These are phyloP conservation scores for Erythrobasidium yunnanense DNA, from an alignment of 768 basidiomycete genomes.

Conservation along the genomic window DNA sequence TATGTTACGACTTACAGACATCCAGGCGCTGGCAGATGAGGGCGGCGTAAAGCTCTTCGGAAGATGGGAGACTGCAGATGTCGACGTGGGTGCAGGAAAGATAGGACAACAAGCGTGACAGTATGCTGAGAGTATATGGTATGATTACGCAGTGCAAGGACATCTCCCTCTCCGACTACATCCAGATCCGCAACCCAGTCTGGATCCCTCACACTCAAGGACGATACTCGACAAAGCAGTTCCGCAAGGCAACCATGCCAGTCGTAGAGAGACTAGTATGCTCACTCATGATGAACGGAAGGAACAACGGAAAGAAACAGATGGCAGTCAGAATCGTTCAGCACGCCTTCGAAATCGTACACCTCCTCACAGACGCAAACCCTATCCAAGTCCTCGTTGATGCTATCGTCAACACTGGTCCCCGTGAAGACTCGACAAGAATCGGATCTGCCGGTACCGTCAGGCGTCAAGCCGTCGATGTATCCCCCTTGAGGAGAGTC, in stretches of 20 bases:
- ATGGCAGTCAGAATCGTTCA: slow-evolving; percentile 97
- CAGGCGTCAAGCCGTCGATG: slow-evolving; percentile 98
- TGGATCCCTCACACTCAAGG: slow-evolving; percentile 94
- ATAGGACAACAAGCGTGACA: neutral
- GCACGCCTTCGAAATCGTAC: slow-evolving; percentile 98
- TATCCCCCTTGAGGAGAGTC: slow-evolving; percentile 92
- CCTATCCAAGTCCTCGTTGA: slow-evolving; percentile 95
- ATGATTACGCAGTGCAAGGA: slow-evolving; percentile 58
- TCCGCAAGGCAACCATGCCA: slow-evolving; percentile 99
- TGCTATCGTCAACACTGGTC: slow-evolving; percentile 98
- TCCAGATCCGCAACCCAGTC: slow-evolving; percentile 95
- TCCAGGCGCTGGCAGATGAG: slow-evolving; percentile 43
- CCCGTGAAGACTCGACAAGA: slow-evolving; percentile 98
- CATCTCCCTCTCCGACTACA: slow-evolving; percentile 97
- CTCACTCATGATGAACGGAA: slow-evolving; percentile 99
- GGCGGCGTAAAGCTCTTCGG: slow-evolving; percentile 80
- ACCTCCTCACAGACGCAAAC: slow-evolving; percentile 99
- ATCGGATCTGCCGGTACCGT: slow-evolving; percentile 99
- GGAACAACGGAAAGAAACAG: slow-evolving; percentile 99
- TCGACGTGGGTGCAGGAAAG: slow-evolving; percentile 55
- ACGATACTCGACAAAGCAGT: slow-evolving; percentile 98
- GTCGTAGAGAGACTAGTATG: slow-evolving; percentile 99
- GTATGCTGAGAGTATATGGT: neutral
- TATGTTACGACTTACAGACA: too few relatives aligned
- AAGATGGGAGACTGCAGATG: slow-evolving; percentile 80